Base-by-base conservation (phyloP, 2,329 filamentous ascomycete species). In the Colletotrichum paranaense region DNA sequence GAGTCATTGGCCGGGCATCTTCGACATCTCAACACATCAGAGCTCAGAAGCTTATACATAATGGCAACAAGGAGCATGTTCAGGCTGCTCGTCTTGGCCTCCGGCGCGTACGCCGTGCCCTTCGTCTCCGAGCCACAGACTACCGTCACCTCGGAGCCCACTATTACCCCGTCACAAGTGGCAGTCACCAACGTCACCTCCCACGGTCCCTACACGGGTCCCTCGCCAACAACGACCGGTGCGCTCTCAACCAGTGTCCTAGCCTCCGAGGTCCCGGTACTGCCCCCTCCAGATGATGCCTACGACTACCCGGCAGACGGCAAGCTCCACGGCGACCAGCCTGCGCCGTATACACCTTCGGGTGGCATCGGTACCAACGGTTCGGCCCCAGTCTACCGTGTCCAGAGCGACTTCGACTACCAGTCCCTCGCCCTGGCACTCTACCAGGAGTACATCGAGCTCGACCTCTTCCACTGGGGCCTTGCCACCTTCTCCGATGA, bases 401-500 rank as follows among this genome's bases (percentile, higher is more conserved):
- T 94, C 0, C 88, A 94, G 78, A 94, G 92, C 75, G 94, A 97
- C 78, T 97, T 95, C 79, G 94, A 97, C 81, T 97, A 92, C 80
- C 88, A 96, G 80, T 95, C 93, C 0, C 87, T 97, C 35, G 88
- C 91, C 0, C 86, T 97, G 14, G 93, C 89, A 14, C 85, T 96
- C 0, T 95, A 96, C 79, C 92, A 95, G 78, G 94, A 97, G 82
- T 97, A 91, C 89, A 95, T 96, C 67, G 94, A 97, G 83, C 87
- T 97, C 1, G 94, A 97, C 79, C 87, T 95, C 16, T 97, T 97
- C 88, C 91, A 94, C 81, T 91, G 93, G 79, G 94, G 92, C 16
- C 87, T 97, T 3, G 90, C 89, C 0, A 89, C 86, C 0, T 97
- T 94, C 82, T 90, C 90, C 1, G 89, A 86, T 0, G 86, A 89